Conservation (phyloP, 202 grass and related monocot genomes). For the Dendrocalamus latiflorus region DNA sequence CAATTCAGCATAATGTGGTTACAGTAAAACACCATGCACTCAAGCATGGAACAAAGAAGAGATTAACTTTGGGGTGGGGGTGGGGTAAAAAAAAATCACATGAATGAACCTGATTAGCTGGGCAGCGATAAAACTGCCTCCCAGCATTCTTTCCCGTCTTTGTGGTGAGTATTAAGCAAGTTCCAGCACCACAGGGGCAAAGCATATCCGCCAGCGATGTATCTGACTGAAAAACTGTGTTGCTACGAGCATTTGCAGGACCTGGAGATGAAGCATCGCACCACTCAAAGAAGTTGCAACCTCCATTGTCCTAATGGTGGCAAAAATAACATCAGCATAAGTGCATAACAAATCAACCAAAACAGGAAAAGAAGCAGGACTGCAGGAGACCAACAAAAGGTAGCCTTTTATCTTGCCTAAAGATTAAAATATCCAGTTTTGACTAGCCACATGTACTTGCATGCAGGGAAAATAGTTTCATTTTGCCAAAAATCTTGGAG, state of each 20-base stretch:
- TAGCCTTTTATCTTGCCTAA: neutral
- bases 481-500: no score
- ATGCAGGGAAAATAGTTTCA: no score
- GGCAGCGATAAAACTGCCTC: constrained; percentile 62
- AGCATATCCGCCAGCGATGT: constrained; percentile 22
- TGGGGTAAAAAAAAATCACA: neutral
- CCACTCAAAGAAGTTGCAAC: constrained; percentile 89
- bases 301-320: constrained; percentile 59
- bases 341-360: neutral
- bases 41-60: neutral
- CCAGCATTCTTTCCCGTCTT: constrained; percentile 59
- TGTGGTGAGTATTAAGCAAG: constrained; percentile 57
- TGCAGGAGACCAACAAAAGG: neutral
- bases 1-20: constrained; percentile 9
- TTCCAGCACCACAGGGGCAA: constrained; percentile 61
- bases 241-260: constrained; percentile 21
- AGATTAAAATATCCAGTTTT: neutral
- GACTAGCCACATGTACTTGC: neutral
- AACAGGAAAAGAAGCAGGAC: neutral
- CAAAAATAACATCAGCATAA: constrained; percentile 4
- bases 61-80: neutral
- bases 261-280: constrained; percentile 51
- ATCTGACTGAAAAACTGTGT: constrained; percentile 32
- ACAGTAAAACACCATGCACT: neutral
- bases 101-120: constrained; percentile 41